Evolutionary conservation across 768 basidiomycete species (phyloP).

Genomic region (Harrya chromipes): DNA sequence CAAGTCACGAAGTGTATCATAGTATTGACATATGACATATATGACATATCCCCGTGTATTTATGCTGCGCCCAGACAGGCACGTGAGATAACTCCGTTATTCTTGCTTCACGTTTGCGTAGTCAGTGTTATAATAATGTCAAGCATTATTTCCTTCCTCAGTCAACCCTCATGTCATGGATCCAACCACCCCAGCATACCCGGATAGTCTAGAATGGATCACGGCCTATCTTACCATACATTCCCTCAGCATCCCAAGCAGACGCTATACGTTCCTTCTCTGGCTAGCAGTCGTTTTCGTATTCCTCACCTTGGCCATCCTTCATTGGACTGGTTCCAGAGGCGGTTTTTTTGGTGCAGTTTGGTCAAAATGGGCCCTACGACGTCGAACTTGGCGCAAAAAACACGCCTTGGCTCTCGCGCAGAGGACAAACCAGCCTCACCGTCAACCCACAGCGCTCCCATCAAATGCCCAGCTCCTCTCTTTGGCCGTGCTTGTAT

Average conservation of each 20-base stretch:
- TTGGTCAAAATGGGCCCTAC: constrained; percentile 58
- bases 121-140: too few species aligned
- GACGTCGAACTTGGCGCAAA: constrained; percentile 57
- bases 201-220: constrained; percentile 49
- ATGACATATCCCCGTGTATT: too few species aligned
- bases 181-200: constrained; percentile 43
- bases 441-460: constrained; percentile 43
- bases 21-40: too few species aligned
- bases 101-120: too few species aligned
- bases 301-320: constrained; percentile 38
- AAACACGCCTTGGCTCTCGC: constrained; percentile 39
- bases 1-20: too few species aligned
- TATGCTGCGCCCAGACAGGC: too few species aligned
- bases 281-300: constrained; percentile 52
- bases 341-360: constrained; percentile 46
- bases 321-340: constrained; percentile 42
- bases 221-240: constrained; percentile 57
- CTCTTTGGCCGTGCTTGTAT: constrained; percentile 42
- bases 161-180: constrained; percentile 28
- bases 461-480: constrained; percentile 67
- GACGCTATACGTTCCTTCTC: constrained; percentile 55
- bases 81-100: too few species aligned
- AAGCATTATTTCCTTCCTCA: not conserved
- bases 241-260: constrained; percentile 47
- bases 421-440: constrained; percentile 31